Evolutionary conservation across 106 monocot species (phyloP).

Genomic region (Dioscorea dumetorum): DNA sequence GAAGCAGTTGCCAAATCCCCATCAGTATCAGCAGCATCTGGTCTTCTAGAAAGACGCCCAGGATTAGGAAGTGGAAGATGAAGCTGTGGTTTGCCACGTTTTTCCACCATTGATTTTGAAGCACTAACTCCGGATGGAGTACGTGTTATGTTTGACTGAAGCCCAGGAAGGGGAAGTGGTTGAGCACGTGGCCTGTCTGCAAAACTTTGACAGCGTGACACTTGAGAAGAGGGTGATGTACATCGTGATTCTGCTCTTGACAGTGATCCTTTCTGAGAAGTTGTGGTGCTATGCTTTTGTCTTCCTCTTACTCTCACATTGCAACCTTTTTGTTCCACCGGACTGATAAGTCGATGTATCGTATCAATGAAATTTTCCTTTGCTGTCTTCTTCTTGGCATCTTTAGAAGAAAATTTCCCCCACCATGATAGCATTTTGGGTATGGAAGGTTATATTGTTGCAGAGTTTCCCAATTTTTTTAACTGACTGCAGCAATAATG

Average conservation of each 20-base stretch:
- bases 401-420: slow-evolving; percentile 90
- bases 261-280: slow-evolving; percentile 51
- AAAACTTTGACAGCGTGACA: slow-evolving; percentile 90
- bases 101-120: slow-evolving; percentile 65
- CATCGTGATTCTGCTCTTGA: slow-evolving; percentile 76
- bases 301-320: slow-evolving; percentile 32
- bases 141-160: slow-evolving; percentile 26
- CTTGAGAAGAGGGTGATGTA: slow-evolving; percentile 73
- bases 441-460: background rate
- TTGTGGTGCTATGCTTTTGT: slow-evolving; percentile 35
- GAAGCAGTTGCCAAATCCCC: slow-evolving; percentile 73
- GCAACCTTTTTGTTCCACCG: slow-evolving; percentile 51
- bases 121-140: slow-evolving; percentile 40
- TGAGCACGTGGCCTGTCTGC: slow-evolving; percentile 65
- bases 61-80: slow-evolving; percentile 57
- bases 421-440: slow-evolving; percentile 88
- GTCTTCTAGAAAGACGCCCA: slow-evolving; percentile 29
- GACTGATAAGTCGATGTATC: slow-evolving; percentile 64
- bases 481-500: no score
- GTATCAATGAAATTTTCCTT: slow-evolving; percentile 82
- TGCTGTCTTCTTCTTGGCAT: slow-evolving; percentile 69
- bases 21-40: slow-evolving; percentile 42
- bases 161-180: slow-evolving; percentile 82
- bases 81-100: slow-evolving; percentile 79
- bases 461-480: no score